Evolutionary conservation across 2,329 filamentous ascomycete genomes (phyloP), one percentile per base, ranked within the genome.

Genomic region (Cladophialophora immunda): DNA sequence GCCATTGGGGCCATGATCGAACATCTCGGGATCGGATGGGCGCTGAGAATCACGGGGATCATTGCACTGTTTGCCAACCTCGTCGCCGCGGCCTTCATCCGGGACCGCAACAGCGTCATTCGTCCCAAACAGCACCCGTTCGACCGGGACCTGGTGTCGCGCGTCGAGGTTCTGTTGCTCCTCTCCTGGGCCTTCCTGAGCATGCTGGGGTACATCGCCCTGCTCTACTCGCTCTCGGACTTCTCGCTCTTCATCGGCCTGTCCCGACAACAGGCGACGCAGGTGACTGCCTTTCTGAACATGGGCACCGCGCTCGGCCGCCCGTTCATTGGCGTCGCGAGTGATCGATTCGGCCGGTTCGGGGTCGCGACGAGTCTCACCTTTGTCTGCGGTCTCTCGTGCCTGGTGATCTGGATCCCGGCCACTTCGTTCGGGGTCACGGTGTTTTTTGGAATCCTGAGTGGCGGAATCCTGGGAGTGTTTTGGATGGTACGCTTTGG

Each of bases 191-290:
- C 75, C 7, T 83, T 84, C 61, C 72, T 79, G 22, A 81, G 75
- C 64, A 79, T 84, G 75, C 70, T 85, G 3, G 82, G 82, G 0
- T 85, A 85, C 62, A 80, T 84, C 62, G 75, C 77, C 1, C 68
- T 84, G n/a, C 72, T 85, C 1, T 84, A 79, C 70, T 82, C 78
- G 9, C 68, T 85, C n/a, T 78, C 82, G 0, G 80, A 82, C 68
- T 85, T 81, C 70, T 81, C 80, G 1, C 66, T 76, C 15, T 80
- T 76, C 13, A 79, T 83, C 17, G 81, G 81, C 0, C 68, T 85
- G 1, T 73, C 73, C 17, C 66, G 74, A 22, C 59, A 67, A 0
- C 76, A 82, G 61, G 81, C 81, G 1, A 76, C 79, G 1, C 70
- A 76, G 19, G 64, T 83, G 13, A 79, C 78, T 19, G 82, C 77